These are phyloP conservation scores for Grigorovia humatica DNA, from an alignment of 805 yeast species.

Conservation along the genomic window DNA sequence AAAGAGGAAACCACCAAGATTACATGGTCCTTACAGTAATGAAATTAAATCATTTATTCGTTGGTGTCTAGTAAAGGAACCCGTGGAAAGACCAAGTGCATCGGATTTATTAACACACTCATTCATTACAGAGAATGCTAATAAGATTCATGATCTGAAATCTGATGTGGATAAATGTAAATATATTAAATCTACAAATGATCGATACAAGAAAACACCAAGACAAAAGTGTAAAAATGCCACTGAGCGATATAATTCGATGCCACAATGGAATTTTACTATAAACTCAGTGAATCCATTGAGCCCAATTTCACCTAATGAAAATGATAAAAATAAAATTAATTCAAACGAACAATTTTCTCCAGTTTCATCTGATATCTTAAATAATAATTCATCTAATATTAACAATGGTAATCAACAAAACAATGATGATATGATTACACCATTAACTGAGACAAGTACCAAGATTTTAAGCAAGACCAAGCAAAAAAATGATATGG, in stretches of 20 bases:
- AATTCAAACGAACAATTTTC: not conserved
- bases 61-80: conserved; percentile 58
- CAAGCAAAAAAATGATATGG: not conserved
- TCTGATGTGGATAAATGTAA: conserved; percentile 32
- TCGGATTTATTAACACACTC: conserved; percentile 35
- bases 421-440: not conserved
- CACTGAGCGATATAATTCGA: not conserved
- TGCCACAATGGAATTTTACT: not conserved
- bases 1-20: conserved; percentile 27
- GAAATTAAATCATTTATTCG: conserved; percentile 45
- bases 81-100: conserved; percentile 55
- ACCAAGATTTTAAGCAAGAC: not conserved
- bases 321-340: not conserved
- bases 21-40: conserved; percentile 25
- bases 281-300: not conserved
- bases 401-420: not conserved
- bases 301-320: not conserved
- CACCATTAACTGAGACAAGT: not conserved
- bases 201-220: conserved; percentile 10
- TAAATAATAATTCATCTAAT: not conserved
- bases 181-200: conserved; percentile 18
- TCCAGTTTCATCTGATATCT: not conserved
- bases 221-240: not conserved
- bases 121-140: conserved; percentile 2
- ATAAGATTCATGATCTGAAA: conserved; percentile 30